A percentile compares a stretch with the other conserved stretches of the same genome.
Evolutionary conservation across 1,284 basidiomycete genomes (phyloP).

Genomic region (Puccinia coronata): DNA sequence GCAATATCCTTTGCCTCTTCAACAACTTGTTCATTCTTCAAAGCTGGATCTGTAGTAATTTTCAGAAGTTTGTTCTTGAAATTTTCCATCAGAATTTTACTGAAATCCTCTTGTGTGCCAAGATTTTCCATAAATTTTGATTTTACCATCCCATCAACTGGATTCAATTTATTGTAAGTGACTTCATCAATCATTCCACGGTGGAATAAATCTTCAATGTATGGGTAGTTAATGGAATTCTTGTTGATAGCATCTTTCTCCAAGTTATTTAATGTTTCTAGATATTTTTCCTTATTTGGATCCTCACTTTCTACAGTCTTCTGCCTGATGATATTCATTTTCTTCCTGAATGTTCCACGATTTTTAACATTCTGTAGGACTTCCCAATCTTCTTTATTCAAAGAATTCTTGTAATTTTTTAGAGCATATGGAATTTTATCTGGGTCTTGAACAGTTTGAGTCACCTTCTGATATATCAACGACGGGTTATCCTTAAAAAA

Average conservation of each 20-base stretch:
- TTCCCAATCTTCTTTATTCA: background rate
- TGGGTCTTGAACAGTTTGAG: background rate
- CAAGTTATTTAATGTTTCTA: background rate
- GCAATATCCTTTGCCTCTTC: background rate
- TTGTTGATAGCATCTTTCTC: background rate
- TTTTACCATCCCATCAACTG: background rate
- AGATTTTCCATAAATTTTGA: background rate
- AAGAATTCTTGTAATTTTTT: too few relatives aligned
- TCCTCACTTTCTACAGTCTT: background rate
- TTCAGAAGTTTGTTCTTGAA: background rate
- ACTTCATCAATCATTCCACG: background rate
- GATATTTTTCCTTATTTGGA: background rate
- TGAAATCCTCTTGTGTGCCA: constrained; percentile 16
- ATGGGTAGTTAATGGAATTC: background rate
- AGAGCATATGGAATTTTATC: background rate
- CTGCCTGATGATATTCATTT: background rate
- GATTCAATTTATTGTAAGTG: background rate
- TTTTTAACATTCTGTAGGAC: background rate
- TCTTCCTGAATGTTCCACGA: background rate
- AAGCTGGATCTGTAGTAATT: background rate
- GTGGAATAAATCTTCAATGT: background rate
- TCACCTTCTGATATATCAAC: background rate
- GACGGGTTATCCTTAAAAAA: background rate
- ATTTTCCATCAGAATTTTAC: background rate
- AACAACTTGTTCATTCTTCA: background rate